These are phyloP conservation scores for Microcera coccophila DNA, from an alignment of 2,329 filamentous ascomycete genomes.

Conservation along the genomic window DNA sequence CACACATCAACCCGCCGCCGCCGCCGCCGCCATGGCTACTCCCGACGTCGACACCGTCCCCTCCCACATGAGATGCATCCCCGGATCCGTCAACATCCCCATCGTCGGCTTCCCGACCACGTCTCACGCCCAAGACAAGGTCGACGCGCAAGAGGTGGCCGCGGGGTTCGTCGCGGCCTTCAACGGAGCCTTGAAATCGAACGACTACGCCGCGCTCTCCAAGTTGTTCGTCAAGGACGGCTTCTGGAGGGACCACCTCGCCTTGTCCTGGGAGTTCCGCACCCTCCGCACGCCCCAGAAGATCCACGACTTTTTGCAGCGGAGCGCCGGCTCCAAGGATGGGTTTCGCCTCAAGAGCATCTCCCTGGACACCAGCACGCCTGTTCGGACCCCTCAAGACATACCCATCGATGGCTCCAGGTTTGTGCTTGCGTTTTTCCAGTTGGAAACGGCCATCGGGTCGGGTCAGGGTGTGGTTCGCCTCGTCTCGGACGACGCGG, in stretches of 20 bases:
- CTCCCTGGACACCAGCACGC: slow-evolving; percentile 42
- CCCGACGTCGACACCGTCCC: slow-evolving; percentile 18
- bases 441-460: slow-evolving; percentile 51
- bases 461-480: slow-evolving; percentile 54
- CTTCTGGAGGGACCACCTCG: slow-evolving; percentile 56
- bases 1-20: neutral
- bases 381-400: slow-evolving; percentile 41
- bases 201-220: slow-evolving; percentile 33
- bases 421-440: slow-evolving; percentile 50
- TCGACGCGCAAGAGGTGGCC: slow-evolving; percentile 37
- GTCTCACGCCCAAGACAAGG: slow-evolving; percentile 9
- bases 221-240: slow-evolving; percentile 41
- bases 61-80: slow-evolving; percentile 30
- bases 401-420: slow-evolving; percentile 47
- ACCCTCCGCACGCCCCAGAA: slow-evolving; percentile 40
- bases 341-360: slow-evolving; percentile 41
- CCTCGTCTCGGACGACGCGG: slow-evolving; percentile 40
- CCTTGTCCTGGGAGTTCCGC: slow-evolving; percentile 51
- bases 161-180: slow-evolving; percentile 35
- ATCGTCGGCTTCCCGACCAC: slow-evolving; percentile 41
- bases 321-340: slow-evolving; percentile 24
- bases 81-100: slow-evolving; percentile 53
- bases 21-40: neutral
- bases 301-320: slow-evolving; percentile 37
- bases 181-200: slow-evolving; percentile 37